Conservation (phyloP, 2,329 filamentous ascomycete genomes). For the Magnaporthiopsis rhizophila region DNA sequence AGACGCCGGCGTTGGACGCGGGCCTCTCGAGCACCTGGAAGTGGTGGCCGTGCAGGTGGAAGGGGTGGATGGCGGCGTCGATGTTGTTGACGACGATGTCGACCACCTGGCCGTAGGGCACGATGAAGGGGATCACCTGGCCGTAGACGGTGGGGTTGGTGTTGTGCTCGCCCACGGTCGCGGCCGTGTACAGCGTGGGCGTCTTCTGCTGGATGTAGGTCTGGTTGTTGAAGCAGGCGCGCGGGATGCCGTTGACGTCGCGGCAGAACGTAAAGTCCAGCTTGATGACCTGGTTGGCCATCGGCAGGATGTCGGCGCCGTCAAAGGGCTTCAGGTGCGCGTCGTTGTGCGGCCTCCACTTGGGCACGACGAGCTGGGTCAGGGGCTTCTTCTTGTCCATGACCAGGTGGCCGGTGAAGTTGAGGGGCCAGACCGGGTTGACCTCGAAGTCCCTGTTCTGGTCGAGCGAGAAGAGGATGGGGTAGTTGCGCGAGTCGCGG, state of each 20-base stretch:
- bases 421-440: conserved; percentile 25
- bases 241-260: conserved; percentile 53
- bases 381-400: conserved; percentile 24
- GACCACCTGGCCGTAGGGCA: conserved; percentile 29
- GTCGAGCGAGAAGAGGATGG: conserved; percentile 35
- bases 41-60: conserved; percentile 47
- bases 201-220: conserved; percentile 63
- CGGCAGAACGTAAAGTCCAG: conserved; percentile 51
- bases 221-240: conserved; percentile 55
- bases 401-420: conserved; percentile 36
- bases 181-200: conserved; percentile 63
- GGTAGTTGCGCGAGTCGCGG: conserved; percentile 30
- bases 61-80: conserved; percentile 38
- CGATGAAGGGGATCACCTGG: conserved; percentile 31
- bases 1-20: conserved; percentile 26
- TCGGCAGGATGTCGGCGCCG: conserved; percentile 11
- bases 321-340: conserved; percentile 50
- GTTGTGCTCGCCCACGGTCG: conserved; percentile 43
- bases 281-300: conserved; percentile 47
- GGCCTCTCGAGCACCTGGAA: conserved; percentile 43
- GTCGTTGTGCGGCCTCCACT: conserved; percentile 53
- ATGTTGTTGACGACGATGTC: conserved; percentile 44
- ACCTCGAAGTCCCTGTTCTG: conserved; percentile 33
- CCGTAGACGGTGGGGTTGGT: conserved; percentile 34
- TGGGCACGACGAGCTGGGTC: conserved; percentile 22